Conservation (phyloP, 176 grass and related monocot species). For the Aegilops speltoides region DNA sequence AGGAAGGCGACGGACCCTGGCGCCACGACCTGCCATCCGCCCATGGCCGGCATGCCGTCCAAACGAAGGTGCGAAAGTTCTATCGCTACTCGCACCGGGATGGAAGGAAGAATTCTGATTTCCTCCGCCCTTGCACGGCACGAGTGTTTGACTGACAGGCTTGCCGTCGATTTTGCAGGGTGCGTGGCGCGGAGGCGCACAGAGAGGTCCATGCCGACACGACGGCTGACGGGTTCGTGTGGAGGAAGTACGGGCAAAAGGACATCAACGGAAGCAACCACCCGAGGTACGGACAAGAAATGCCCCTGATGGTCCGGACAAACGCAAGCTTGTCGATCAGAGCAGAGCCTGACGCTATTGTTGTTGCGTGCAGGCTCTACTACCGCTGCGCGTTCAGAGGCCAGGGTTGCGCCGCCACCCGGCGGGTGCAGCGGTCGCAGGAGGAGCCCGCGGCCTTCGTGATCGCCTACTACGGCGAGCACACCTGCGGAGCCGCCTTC, state of each 20-base stretch:
- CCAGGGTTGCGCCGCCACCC: slow-evolving; percentile 48
- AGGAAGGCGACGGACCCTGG: background rate
- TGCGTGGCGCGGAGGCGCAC: slow-evolving; percentile 25
- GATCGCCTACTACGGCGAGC: slow-evolving; percentile 66
- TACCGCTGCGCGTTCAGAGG: slow-evolving; percentile 60
- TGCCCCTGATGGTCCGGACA: no score
- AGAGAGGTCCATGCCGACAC: slow-evolving; percentile 14
- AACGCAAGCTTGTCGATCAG: background rate
- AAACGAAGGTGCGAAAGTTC: background rate
- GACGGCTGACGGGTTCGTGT: slow-evolving; percentile 53
- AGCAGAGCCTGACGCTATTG: background rate
- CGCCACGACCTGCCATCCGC: background rate
- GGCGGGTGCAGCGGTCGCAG: slow-evolving; percentile 59
- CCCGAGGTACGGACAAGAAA: slow-evolving; percentile 35
- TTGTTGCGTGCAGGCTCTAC: slow-evolving; percentile 43
- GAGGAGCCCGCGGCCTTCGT: slow-evolving; percentile 39
- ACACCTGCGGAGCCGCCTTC: slow-evolving; percentile 38
- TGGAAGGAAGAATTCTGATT: background rate
- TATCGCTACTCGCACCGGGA: background rate
- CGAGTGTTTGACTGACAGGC: background rate
- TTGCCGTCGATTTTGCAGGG: slow-evolving; percentile 13
- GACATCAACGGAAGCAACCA: slow-evolving; percentile 46
- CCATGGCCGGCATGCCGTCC: background rate
- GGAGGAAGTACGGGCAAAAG: slow-evolving; percentile 86
- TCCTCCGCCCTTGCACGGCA: background rate